phyloP scores from a whole-genome alignment of 2,329 filamentous ascomycete genomes.

The Chaetomium sp. region DNA sequence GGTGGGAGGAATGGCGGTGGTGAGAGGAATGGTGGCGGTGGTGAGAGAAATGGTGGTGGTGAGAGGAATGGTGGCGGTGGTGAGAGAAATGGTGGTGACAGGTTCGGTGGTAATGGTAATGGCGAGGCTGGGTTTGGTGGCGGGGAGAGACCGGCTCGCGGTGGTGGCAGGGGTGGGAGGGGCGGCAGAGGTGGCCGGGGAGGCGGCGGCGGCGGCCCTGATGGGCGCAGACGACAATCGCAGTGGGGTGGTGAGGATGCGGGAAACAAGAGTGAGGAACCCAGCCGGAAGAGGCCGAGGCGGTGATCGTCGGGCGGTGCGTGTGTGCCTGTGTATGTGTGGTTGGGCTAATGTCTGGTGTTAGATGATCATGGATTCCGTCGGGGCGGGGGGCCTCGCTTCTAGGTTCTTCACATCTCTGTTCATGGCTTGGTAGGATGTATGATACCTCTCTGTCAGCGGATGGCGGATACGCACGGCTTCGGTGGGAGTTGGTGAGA shows the following conservation, averaged over 20 bases:
- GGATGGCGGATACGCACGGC: not conserved
- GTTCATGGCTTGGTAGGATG: conserved; percentile 1
- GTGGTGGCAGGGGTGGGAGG: not conserved
- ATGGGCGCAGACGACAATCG: not conserved
- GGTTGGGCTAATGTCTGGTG: conserved; percentile 23
- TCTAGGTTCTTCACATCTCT: not conserved
- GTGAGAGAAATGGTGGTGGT: not conserved
- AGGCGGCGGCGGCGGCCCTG: not conserved
- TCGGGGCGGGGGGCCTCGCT: not conserved
- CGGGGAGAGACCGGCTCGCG: not conserved
- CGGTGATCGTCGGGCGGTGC: conserved; percentile 3
- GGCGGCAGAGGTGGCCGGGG: not conserved
- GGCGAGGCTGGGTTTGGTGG: not conserved
- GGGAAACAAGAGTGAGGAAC: conserved; percentile 22
- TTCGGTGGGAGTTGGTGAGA: not conserved
- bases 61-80: not conserved
- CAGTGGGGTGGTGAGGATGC: not conserved
- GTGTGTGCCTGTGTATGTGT: not conserved
- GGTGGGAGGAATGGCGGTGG: not conserved
- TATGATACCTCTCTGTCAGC: conserved; percentile 9
- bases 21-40: not conserved
- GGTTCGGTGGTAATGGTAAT: not conserved
- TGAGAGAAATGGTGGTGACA: not conserved
- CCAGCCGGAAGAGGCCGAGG: conserved; percentile 26
- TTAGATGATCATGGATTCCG: conserved; percentile 9